Evolutionary conservation across 2,329 filamentous ascomycete species (phyloP).

Genomic region (Fusarium euwallaceae): DNA sequence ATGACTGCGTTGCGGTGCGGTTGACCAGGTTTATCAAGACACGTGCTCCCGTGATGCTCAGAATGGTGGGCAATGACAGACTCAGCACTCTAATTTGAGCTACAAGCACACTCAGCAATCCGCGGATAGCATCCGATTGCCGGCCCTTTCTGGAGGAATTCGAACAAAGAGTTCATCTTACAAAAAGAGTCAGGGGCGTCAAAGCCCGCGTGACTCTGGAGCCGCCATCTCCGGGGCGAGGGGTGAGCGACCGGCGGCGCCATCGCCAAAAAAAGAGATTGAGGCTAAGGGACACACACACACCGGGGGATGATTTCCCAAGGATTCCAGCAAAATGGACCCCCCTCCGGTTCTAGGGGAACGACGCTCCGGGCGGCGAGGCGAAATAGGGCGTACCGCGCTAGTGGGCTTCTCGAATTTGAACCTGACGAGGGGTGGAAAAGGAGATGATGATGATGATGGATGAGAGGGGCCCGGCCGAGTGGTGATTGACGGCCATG

Average conservation of each 20-base stretch:
- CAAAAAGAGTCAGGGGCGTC: slow-evolving; percentile 34
- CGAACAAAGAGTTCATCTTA: slow-evolving; percentile 32
- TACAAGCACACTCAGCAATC: slow-evolving; percentile 14
- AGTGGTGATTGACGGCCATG: slow-evolving; percentile 2
- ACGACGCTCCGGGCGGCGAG: slow-evolving; percentile 19
- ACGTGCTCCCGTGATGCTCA: slow-evolving; percentile 33
- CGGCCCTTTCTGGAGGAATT: slow-evolving; percentile 41
- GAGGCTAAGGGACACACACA: slow-evolving; percentile 27
- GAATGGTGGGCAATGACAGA: slow-evolving; percentile 26
- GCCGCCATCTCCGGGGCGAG: slow-evolving; percentile 45
- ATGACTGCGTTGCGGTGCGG: slow-evolving; percentile 27
- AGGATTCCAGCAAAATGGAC: slow-evolving; percentile 16
- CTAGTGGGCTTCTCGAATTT: slow-evolving; percentile 46
- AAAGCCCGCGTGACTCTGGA: slow-evolving; percentile 43
- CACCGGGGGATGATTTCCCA: slow-evolving; percentile 28
- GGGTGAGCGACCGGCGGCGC: slow-evolving; percentile 24
- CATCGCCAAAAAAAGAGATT: slow-evolving; percentile 23
- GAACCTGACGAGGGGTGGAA: slow-evolving; percentile 26
- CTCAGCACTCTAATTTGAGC: neutral
- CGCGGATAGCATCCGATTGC: slow-evolving; percentile 37
- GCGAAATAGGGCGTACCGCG: slow-evolving; percentile 19
- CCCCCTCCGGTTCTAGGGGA: slow-evolving; percentile 12
- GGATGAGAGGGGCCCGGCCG: slow-evolving; percentile 1
- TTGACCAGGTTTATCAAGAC: slow-evolving; percentile 24
- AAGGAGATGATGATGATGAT: slow-evolving; percentile 12